phyloP scores from a whole-genome alignment of 2,329 filamentous ascomycete genomes.

The Fusarium avenaceum region DNA sequence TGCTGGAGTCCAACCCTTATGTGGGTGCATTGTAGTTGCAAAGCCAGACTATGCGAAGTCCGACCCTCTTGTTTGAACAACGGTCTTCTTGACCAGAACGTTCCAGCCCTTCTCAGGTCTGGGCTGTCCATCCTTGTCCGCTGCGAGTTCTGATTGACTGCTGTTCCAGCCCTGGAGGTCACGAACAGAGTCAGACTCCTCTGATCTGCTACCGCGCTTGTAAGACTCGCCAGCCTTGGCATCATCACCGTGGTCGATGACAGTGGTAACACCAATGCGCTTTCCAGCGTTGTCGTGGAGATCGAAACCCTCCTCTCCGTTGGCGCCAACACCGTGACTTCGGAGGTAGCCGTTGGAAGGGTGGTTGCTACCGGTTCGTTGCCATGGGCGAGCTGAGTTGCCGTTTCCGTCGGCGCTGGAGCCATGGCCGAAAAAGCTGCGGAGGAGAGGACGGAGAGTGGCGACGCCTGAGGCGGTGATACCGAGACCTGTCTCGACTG shows the following conservation, averaged over 20 bases:
- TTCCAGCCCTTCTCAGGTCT: constrained; percentile 39
- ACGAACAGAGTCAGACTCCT: constrained; percentile 16
- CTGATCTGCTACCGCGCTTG: constrained; percentile 27
- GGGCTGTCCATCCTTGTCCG: constrained; percentile 12
- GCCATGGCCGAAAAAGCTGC: constrained; percentile 20
- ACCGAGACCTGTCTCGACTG: constrained; percentile 59
- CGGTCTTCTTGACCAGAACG: constrained; percentile 45
- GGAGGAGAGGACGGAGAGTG: constrained; percentile 50
- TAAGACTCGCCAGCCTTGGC: neutral
- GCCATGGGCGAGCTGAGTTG: constrained; percentile 41
- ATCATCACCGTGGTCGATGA: constrained; percentile 40
- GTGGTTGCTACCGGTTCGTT: constrained; percentile 36
- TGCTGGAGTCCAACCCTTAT: neutral
- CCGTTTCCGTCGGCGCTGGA: constrained; percentile 25
- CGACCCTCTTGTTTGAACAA: constrained; percentile 41
- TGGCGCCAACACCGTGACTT: constrained; percentile 21
- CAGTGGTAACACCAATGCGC: constrained; percentile 41
- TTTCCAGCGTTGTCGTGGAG: constrained; percentile 25
- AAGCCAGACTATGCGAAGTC: constrained; percentile 1
- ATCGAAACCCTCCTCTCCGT: constrained; percentile 19
- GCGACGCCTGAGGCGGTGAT: constrained; percentile 57
- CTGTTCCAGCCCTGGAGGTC: constrained; percentile 41
- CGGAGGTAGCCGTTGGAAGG: constrained; percentile 40
- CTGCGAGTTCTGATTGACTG: constrained; percentile 43
- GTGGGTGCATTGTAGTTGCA: too few relatives aligned